phyloP scores from a whole-genome alignment of 768 basidiomycete species.

The Plicaturopsis crispa region DNA sequence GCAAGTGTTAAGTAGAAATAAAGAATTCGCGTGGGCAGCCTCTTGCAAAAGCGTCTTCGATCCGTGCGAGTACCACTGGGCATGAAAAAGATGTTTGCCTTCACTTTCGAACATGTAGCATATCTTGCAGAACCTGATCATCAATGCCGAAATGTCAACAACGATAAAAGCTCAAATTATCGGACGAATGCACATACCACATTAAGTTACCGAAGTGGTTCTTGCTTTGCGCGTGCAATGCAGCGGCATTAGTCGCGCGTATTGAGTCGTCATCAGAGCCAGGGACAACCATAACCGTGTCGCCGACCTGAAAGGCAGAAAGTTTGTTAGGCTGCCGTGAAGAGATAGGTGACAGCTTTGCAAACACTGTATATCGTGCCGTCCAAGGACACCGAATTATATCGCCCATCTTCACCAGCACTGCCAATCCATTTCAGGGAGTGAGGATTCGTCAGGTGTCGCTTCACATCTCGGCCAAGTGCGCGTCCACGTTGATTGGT shows the following conservation, averaged over 20 bases:
- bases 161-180: neutral
- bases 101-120: slow-evolving; percentile 48
- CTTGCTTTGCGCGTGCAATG: slow-evolving; percentile 33
- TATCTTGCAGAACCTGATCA: slow-evolving; percentile 61
- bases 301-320: slow-evolving; percentile 40
- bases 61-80: slow-evolving; percentile 64
- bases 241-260: slow-evolving; percentile 31
- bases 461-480: slow-evolving; percentile 6
- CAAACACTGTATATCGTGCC: slow-evolving; percentile 37
- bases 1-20: slow-evolving; percentile 51
- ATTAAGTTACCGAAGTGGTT: slow-evolving; percentile 50
- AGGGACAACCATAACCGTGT: slow-evolving; percentile 55
- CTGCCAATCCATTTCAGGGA: slow-evolving; percentile 25
- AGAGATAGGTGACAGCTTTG: neutral
- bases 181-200: slow-evolving; percentile 38
- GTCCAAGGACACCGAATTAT: slow-evolving; percentile 44
- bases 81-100: slow-evolving; percentile 51
- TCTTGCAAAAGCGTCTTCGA: slow-evolving; percentile 62
- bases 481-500: slow-evolving; percentile 2
- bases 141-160: neutral
- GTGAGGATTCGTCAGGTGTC: slow-evolving; percentile 17
- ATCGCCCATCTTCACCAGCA: slow-evolving; percentile 24
- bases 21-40: slow-evolving; percentile 50
- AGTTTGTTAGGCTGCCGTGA: neutral
- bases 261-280: slow-evolving; percentile 39